Evolutionary conservation across 192 early-diverging fungal species (phyloP).

Genomic region (Phycomyces nitens): DNA sequence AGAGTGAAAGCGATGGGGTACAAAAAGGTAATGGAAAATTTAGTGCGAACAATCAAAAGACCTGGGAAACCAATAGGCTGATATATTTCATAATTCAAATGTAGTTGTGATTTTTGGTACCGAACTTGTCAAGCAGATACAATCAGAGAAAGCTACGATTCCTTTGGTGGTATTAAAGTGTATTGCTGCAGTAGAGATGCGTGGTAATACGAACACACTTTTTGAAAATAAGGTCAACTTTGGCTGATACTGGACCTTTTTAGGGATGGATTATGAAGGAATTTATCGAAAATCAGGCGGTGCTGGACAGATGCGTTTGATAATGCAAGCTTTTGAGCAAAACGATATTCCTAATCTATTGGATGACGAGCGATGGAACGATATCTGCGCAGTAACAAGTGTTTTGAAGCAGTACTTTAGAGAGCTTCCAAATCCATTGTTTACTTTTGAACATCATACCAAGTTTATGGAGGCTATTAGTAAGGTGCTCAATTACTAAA

Average conservation of each 20-base stretch:
- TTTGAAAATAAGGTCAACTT: background rate
- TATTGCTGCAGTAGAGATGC: constrained; percentile 62
- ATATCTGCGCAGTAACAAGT: constrained; percentile 71
- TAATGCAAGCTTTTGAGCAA: constrained; percentile 60
- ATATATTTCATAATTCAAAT: background rate
- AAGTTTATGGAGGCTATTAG: constrained; percentile 58
- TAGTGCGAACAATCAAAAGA: background rate
- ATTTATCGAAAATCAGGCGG: constrained; percentile 79
- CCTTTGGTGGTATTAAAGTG: constrained; percentile 69
- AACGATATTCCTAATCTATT: constrained; percentile 44
- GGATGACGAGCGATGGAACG: constrained; percentile 51
- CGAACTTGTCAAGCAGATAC: constrained; percentile 55
- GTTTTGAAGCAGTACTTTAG: constrained; percentile 78
- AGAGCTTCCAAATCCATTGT: constrained; percentile 66
- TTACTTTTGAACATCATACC: constrained; percentile 62
- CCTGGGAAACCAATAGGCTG: too few species aligned
- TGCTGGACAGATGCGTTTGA: constrained; percentile 58
- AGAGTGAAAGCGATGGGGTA: background rate
- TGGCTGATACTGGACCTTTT: background rate
- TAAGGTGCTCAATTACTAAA: constrained; percentile 28
- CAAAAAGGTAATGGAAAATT: background rate
- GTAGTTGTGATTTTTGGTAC: constrained; percentile 61
- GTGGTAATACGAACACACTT: constrained; percentile 19
- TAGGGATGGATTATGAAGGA: constrained; percentile 63
- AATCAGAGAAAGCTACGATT: constrained; percentile 49